Percentiles rank a stretch among this genome's conserved stretches.
Evolutionary conservation across 106 monocot genomes (phyloP).

Genomic region (Apostasia ramifera): DNA sequence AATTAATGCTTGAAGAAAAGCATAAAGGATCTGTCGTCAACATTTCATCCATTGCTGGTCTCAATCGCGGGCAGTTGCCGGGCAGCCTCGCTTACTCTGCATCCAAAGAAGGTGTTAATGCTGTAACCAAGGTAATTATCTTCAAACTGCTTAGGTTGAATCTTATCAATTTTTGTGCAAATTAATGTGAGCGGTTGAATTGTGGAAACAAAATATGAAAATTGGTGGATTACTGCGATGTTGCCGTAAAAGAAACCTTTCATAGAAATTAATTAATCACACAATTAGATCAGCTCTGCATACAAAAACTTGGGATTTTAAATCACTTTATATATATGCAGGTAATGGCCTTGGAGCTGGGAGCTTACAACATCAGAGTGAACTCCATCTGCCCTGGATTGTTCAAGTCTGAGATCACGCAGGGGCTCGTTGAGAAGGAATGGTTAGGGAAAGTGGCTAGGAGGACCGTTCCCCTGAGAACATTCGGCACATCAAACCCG

Average conservation of each 20-base stretch:
- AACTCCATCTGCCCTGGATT: slow-evolving; percentile 55
- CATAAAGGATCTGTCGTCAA: slow-evolving; percentile 52
- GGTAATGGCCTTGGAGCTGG: slow-evolving; percentile 64
- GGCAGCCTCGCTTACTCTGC: slow-evolving; percentile 33
- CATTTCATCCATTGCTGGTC: slow-evolving; percentile 51
- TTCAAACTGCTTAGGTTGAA: neutral
- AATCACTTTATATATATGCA: neutral
- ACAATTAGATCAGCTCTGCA: no score
- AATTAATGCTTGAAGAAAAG: slow-evolving; percentile 37
- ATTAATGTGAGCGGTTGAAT: neutral
- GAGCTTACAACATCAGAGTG: slow-evolving; percentile 39
- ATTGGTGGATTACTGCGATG: neutral
- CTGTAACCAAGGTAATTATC: slow-evolving; percentile 32
- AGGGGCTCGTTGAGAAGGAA: slow-evolving; percentile 37
- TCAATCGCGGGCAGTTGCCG: slow-evolving; percentile 36
- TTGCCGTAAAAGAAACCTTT: no score
- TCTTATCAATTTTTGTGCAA: neutral
- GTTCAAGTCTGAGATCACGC: slow-evolving; percentile 62
- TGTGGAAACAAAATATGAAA: neutral
- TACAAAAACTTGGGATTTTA: neutral
- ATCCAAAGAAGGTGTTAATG: slow-evolving; percentile 44
- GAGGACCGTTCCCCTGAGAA: slow-evolving; percentile 39
- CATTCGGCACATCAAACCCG: slow-evolving; percentile 36
- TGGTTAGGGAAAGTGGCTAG: slow-evolving; percentile 45
- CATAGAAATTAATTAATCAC: no score